These are phyloP conservation scores for Calocybe gangraenosa DNA, from an alignment of 768 basidiomycete species.

Conservation along the genomic window DNA sequence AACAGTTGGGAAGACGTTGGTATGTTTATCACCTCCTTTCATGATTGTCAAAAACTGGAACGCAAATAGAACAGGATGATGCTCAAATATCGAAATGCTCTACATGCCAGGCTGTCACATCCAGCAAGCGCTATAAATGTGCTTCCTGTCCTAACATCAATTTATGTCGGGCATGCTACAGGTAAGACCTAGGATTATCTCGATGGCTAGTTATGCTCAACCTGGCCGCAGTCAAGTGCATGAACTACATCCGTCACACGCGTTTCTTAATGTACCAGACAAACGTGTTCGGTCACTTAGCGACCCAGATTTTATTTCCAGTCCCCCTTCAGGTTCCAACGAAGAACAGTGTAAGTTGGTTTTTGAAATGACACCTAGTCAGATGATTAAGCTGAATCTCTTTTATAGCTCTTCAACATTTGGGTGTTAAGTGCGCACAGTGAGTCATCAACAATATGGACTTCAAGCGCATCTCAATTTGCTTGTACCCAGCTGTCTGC, in stretches of 20 bases:
- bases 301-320: slow-evolving; percentile 33
- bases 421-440: slow-evolving; percentile 84
- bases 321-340: slow-evolving; percentile 31
- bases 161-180: slow-evolving; percentile 80
- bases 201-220: slow-evolving; percentile 1
- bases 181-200: slow-evolving; percentile 37
- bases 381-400: not conserved
- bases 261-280: slow-evolving; percentile 80
- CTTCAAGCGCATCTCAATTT: not conserved
- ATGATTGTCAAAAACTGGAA: slow-evolving; percentile 1
- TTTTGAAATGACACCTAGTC: not conserved
- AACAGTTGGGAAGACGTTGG: slow-evolving; percentile 88
- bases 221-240: slow-evolving; percentile 66
- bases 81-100: slow-evolving; percentile 63
- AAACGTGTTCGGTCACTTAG: slow-evolving; percentile 36
- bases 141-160: slow-evolving; percentile 75
- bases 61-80: slow-evolving; percentile 61
- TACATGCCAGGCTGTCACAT: slow-evolving; percentile 66
- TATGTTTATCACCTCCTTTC: slow-evolving; percentile 32
- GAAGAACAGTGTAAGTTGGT: slow-evolving; percentile 58
- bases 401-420: slow-evolving; percentile 68
- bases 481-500: slow-evolving; percentile 61
- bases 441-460: slow-evolving; percentile 34
- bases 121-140: slow-evolving; percentile 77
- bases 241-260: slow-evolving; percentile 86